Percentiles rank a stretch among this genome's conserved stretches.
These are phyloP conservation scores for Solanum clarkiae DNA, from an alignment of 257 asterid species.

Conservation along the genomic window DNA sequence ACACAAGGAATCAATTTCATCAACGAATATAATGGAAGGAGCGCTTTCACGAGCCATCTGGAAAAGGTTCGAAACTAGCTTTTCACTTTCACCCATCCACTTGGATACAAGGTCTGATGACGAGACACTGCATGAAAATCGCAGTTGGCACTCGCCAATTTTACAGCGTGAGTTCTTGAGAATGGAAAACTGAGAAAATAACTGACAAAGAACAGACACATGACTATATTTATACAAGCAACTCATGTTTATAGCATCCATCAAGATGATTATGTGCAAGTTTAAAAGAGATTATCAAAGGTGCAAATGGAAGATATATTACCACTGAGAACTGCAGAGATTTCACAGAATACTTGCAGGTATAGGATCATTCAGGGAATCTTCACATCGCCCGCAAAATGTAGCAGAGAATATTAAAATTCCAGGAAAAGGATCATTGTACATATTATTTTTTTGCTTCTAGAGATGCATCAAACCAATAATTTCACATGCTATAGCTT, in stretches of 20 bases:
- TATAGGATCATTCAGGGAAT: background rate
- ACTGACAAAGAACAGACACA: background rate
- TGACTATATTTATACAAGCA: background rate
- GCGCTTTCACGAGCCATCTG: conserved; percentile 98
- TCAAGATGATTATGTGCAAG: background rate
- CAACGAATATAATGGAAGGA: conserved; percentile 86
- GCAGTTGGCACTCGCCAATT: conserved; percentile 59
- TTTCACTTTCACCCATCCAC: conserved; percentile 99
- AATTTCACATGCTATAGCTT: background rate
- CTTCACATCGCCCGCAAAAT: background rate
- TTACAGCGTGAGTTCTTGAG: conserved; percentile 20
- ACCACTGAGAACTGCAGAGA: background rate
- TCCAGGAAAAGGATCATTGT: background rate
- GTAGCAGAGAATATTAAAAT: background rate
- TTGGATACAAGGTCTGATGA: conserved; percentile 98
- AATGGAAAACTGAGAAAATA: background rate
- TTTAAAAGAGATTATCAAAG: background rate
- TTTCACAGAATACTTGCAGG: background rate
- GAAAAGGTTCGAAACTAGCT: conserved; percentile 93
- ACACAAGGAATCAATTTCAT: conserved; percentile 91
- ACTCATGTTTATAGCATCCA: background rate
- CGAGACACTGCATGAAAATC: conserved; percentile 64
- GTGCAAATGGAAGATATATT: background rate
- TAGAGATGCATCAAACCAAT: background rate
- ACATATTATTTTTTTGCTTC: background rate